Evolutionary conservation across 495 filamentous ascomycete species (phyloP).

Genomic region (Venustampulla echinocandica): DNA sequence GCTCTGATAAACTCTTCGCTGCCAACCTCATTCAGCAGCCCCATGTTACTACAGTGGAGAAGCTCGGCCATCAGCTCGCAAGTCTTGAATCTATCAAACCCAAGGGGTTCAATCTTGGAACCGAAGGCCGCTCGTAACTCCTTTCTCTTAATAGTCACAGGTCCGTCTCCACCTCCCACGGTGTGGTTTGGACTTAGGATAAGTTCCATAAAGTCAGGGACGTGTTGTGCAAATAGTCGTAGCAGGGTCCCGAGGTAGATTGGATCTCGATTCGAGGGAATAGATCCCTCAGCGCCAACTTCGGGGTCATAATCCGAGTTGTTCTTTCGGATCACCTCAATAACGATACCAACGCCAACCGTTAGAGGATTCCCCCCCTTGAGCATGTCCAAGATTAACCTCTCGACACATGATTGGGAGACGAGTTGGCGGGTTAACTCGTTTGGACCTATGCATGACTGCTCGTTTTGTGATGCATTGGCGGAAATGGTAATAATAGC

Average conservation of each 20-base stretch:
- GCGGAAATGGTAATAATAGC: conserved; percentile 98
- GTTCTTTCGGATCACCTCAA: conserved; percentile 98
- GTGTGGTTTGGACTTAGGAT: conserved; percentile 60
- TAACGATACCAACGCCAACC: conserved; percentile 93
- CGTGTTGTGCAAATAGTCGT: conserved; percentile 77
- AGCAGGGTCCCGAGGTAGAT: conserved; percentile 95
- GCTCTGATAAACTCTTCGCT: conserved; percentile 78
- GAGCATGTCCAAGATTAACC: conserved; percentile 83
- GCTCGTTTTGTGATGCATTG: conserved; percentile 95
- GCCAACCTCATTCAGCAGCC: conserved; percentile 83
- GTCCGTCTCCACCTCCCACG: conserved; percentile 49
- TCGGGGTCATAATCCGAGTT: conserved; percentile 99
- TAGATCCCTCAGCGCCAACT: conserved; percentile 61
- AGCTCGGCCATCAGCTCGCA: conserved; percentile 98
- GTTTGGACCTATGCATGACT: conserved; percentile 95
- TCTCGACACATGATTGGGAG: conserved; percentile 74
- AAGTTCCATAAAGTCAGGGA: conserved; percentile 93
- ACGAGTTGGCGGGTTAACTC: conserved; percentile 93
- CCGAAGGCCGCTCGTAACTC: conserved; percentile 81
- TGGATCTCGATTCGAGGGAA: conserved; percentile 78
- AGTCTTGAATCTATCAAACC: conserved; percentile 97
- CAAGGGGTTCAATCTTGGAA: conserved; percentile 82
- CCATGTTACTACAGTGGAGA: conserved; percentile 98
- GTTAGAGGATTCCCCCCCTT: conserved; percentile 89
- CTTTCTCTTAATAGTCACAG: conserved; percentile 49